These are phyloP conservation scores for Coemansia sp. DNA, from an alignment of 192 early-diverging fungal species.

Conservation along the genomic window DNA sequence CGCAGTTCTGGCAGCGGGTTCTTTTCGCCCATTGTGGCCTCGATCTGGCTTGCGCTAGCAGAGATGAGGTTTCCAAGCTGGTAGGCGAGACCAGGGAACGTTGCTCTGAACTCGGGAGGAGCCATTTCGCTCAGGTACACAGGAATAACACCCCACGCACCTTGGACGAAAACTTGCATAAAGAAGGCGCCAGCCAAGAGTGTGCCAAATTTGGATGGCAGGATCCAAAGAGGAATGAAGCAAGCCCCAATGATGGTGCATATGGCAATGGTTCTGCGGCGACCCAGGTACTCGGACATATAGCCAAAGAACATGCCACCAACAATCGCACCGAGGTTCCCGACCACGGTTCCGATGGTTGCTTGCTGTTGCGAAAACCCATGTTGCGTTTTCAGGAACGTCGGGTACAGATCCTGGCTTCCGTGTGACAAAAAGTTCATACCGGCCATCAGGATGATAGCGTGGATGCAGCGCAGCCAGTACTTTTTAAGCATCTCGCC, in stretches of 20 bases:
- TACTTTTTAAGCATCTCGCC: slow-evolving; percentile 53
- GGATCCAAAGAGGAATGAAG: slow-evolving; percentile 70
- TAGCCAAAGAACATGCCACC: slow-evolving; percentile 71
- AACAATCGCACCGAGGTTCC: slow-evolving; percentile 65
- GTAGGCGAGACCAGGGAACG: slow-evolving; percentile 72
- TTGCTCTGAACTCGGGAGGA: slow-evolving; percentile 64
- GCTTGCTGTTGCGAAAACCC: slow-evolving; percentile 56
- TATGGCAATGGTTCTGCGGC: slow-evolving; percentile 59
- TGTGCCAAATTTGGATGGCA: slow-evolving; percentile 37
- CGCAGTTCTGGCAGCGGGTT: slow-evolving; percentile 53
- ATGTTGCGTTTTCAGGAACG: slow-evolving; percentile 63
- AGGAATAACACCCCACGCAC: slow-evolving; percentile 66
- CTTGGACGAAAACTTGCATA: slow-evolving; percentile 51
- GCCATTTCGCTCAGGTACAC: slow-evolving; percentile 69
- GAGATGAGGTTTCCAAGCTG: slow-evolving; percentile 73
- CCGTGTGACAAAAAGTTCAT: slow-evolving; percentile 75
- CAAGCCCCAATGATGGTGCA: slow-evolving; percentile 56
- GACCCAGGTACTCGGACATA: slow-evolving; percentile 67
- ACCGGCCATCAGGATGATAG: slow-evolving; percentile 61
- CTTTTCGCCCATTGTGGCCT: slow-evolving; percentile 57
- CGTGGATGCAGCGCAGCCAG: slow-evolving; percentile 58
- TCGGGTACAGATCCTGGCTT: slow-evolving; percentile 72
- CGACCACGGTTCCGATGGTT: slow-evolving; percentile 61
- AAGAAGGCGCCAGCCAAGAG: slow-evolving; percentile 51
- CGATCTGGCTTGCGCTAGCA: slow-evolving; percentile 60